A percentile compares a stretch with the other conserved stretches of the same genome.
Conservation (phyloP, 78 protist species). For the Dictyostelium purpureum region DNA sequence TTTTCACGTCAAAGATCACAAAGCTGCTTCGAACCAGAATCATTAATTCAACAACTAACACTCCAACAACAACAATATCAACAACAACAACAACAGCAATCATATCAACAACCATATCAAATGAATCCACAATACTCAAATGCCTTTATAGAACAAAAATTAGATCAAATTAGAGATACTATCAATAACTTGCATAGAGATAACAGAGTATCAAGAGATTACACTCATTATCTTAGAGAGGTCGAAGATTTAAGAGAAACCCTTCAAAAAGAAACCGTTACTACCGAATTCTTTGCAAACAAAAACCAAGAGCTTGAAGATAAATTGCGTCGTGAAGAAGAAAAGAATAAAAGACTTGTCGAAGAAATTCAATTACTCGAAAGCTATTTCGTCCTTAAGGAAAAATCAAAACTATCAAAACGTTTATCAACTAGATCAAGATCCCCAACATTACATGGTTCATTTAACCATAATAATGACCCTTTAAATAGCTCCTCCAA, state of each 20-base stretch:
- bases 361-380: constrained; percentile 67
- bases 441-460: constrained; percentile 57
- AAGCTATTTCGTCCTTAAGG: constrained; percentile 28
- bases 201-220: constrained; percentile 50
- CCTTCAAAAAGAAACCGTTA: constrained; percentile 38
- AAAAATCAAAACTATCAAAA: constrained; percentile 26
- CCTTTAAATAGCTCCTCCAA: no score
- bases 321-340: constrained; percentile 43
- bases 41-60: not conserved
- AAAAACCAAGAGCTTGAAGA: constrained; percentile 38
- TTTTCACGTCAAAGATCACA: constrained; percentile 59
- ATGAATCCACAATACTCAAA: constrained; percentile 10
- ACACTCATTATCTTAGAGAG: constrained; percentile 27
- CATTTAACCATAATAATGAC: no score
- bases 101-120: not conserved
- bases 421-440: constrained; percentile 21
- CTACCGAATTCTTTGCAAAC: constrained; percentile 16
- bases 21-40: constrained; percentile 63
- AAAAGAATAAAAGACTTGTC: constrained; percentile 59
- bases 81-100: not conserved
- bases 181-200: constrained; percentile 31
- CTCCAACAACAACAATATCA: constrained; percentile 7
- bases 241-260: constrained; percentile 48
- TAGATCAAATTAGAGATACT: constrained; percentile 45
- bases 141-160: constrained; percentile 35